Evolutionary conservation across 2,329 filamentous ascomycete species (phyloP).

Genomic region (Aspergillus transmontanensis): DNA sequence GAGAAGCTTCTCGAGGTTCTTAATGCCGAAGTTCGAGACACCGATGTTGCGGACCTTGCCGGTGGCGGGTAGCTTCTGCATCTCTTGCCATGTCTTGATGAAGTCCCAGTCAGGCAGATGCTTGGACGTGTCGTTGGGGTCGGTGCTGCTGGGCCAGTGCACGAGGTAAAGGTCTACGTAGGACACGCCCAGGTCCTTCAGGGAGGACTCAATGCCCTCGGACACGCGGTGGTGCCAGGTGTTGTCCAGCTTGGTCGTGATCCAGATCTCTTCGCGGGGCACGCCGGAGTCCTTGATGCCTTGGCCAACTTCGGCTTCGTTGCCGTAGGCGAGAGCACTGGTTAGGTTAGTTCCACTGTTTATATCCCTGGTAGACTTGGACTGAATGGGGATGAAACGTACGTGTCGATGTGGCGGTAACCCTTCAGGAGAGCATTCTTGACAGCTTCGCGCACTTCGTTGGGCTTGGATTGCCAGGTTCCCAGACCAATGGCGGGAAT

Average conservation of each 20-base stretch:
- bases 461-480: conserved; percentile 58
- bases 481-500: conserved; percentile 56
- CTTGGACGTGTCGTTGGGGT: conserved; percentile 56
- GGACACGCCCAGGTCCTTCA: conserved; percentile 65
- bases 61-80: conserved; percentile 49
- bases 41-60: conserved; percentile 77
- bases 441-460: conserved; percentile 54
- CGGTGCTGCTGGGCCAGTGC: conserved; percentile 65
- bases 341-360: neutral
- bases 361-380: neutral
- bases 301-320: conserved; percentile 67
- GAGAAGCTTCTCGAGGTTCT: conserved; percentile 76
- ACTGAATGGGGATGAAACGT: conserved; percentile 25
- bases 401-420: conserved; percentile 60
- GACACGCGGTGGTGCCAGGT: conserved; percentile 64
- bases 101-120: conserved; percentile 79
- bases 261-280: conserved; percentile 66
- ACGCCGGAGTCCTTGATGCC: conserved; percentile 69
- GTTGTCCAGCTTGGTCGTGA: conserved; percentile 72
- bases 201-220: conserved; percentile 62
- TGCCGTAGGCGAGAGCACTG: conserved; percentile 56
- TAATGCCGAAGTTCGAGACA: conserved; percentile 83
- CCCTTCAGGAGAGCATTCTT: conserved; percentile 52
- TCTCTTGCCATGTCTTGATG: conserved; percentile 68
- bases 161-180: conserved; percentile 75